Base-by-base conservation (phyloP, 768 basidiomycete species). In the Phaffia tasmanica region DNA sequence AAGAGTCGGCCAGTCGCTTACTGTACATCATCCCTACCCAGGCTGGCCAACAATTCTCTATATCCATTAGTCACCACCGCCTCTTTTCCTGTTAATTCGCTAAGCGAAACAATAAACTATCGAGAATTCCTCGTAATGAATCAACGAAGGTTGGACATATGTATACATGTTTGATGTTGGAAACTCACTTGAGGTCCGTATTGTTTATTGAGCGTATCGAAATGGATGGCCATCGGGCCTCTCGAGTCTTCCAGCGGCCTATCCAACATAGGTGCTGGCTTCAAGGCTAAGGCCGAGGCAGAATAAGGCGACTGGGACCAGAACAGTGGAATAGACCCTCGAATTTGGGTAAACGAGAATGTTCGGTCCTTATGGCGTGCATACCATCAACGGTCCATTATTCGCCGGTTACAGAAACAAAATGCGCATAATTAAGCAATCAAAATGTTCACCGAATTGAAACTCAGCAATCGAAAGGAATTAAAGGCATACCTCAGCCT, bases 281-380 rank as follows among this genome's bases (percentile, higher is more conserved):
- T 95, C 67, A 95, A 79, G 46, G 85, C 84, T 75, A 86, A 86
- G 23, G 89, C 87, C 72, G 94, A 91, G 5, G 85, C 50, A 46
- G 85, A 85, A 75, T 87, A 86, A 25, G 90, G 87, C 2, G 83
- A 82, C 73, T 97, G 93, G 4, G 85, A 87, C 93, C 93, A 97
- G 74, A 85, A 93, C 30, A 97, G 79, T 1, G 93, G 93, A 66
- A 97, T 89, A 32, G 93, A 97, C 23, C 93, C 95, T 72, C 95
- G 81, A 62, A 89, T 82, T 76, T 98, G 91, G 1, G 93, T 83
- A 76, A 91, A 89, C 69, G 88, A 85, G 75, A 94, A 94, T 15
- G 88, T 77, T 72, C 94, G 61, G 0, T 14, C 23, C 56, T 58
- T 25, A 54, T 54, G 53, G 4, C 23, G 15, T 29, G 53, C 9